phyloP scores from a whole-genome alignment of 495 filamentous ascomycete species.

The Lentithecium fluviatile region DNA sequence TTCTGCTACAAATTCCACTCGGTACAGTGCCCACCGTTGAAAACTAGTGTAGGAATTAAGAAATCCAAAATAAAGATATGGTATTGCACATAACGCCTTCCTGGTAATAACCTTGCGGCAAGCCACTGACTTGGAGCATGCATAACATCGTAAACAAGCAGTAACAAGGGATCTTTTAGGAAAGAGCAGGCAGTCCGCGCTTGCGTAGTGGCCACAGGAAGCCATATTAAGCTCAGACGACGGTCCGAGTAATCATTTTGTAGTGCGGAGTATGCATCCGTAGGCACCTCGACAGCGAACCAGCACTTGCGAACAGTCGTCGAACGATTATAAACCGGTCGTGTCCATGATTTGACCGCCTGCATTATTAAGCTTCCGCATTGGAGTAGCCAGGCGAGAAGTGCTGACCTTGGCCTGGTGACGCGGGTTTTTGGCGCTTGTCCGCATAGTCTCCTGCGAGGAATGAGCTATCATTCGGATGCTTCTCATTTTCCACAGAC shows the following conservation, averaged over 20 bases:
- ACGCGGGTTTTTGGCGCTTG: conserved; percentile 33
- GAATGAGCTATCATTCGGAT: conserved; percentile 29
- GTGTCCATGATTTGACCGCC: conserved; percentile 17
- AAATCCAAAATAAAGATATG: too few species aligned
- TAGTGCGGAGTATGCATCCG: too few species aligned
- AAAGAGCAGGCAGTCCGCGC: not conserved
- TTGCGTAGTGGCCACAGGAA: too few species aligned
- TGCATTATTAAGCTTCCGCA: conserved; percentile 25
- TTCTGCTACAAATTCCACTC: not conserved
- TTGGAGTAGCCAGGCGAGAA: conserved; percentile 8
- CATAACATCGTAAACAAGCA: conserved; percentile 7
- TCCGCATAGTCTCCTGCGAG: conserved; percentile 27
- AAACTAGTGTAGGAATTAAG: too few species aligned
- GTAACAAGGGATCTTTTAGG: not conserved
- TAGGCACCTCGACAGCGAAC: too few species aligned
- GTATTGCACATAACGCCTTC: not conserved
- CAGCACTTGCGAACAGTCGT: not conserved
- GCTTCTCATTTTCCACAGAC: conserved; percentile 31
- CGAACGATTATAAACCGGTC: conserved; percentile 17
- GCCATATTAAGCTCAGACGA: too few species aligned
- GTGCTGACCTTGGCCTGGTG: conserved; percentile 24
- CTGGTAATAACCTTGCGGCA: not conserved
- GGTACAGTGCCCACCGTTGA: too few species aligned
- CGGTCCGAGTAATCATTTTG: too few species aligned
- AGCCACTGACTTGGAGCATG: not conserved